Conservation (phyloP, 2,329 filamentous ascomycete species). For the Lasiodiplodia gonubiensis region DNA sequence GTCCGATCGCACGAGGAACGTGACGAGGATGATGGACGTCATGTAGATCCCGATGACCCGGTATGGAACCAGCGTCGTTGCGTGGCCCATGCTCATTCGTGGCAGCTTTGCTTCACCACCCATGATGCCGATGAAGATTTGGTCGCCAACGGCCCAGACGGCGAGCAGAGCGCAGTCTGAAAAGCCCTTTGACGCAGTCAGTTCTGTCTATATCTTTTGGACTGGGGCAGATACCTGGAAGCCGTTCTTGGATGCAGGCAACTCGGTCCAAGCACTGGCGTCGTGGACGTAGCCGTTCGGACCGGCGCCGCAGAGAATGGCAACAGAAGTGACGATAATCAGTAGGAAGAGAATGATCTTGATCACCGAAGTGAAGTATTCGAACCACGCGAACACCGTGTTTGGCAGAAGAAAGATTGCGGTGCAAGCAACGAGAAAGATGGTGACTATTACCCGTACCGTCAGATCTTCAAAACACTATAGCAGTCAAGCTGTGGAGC, state of each 20-base stretch:
- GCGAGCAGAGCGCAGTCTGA: slow-evolving; percentile 16
- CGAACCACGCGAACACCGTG: slow-evolving; percentile 42
- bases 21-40: slow-evolving; percentile 37
- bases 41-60: slow-evolving; percentile 49
- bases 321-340: slow-evolving; percentile 41
- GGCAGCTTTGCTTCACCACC: slow-evolving; percentile 49
- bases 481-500: not conserved
- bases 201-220: not conserved
- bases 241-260: slow-evolving; percentile 45
- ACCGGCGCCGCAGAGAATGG: slow-evolving; percentile 44
- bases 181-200: not conserved
- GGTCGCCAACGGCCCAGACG: slow-evolving; percentile 36
- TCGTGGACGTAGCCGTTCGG: slow-evolving; percentile 40
- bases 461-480: too few relatives aligned
- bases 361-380: slow-evolving; percentile 31
- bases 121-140: slow-evolving; percentile 48
- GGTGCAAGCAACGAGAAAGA: slow-evolving; percentile 19
- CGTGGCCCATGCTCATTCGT: slow-evolving; percentile 48
- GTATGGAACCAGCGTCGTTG: slow-evolving; percentile 47
- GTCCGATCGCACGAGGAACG: slow-evolving; percentile 30
- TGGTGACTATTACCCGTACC: slow-evolving; percentile 22
- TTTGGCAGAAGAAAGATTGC: slow-evolving; percentile 34
- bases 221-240: slow-evolving; percentile 35
- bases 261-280: slow-evolving; percentile 43
- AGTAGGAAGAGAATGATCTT: slow-evolving; percentile 46